Evolutionary conservation across 73 alveolate species (phyloP).

Genomic region (Blepharisma japonicum): DNA sequence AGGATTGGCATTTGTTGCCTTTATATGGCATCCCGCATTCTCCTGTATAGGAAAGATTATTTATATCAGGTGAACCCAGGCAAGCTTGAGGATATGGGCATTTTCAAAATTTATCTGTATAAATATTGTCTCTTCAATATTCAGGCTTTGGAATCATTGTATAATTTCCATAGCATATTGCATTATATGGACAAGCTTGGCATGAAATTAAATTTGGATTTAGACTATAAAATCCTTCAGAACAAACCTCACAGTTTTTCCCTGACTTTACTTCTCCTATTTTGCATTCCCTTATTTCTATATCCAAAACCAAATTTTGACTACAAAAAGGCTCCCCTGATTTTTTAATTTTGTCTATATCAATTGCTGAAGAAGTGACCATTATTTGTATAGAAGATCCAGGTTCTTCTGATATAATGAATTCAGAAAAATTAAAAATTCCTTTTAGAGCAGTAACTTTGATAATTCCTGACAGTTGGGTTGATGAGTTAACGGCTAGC

Average conservation of each 20-base stretch:
- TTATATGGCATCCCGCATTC: slow-evolving; percentile 55
- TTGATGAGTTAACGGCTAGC: neutral
- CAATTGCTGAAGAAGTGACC: neutral
- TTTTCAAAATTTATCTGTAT: slow-evolving; percentile 30
- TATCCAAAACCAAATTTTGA: neutral
- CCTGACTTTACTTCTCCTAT: neutral
- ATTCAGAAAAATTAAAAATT: neutral
- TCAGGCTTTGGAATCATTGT: slow-evolving; percentile 27
- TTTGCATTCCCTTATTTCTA: neutral
- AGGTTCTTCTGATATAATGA: neutral
- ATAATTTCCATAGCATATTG: slow-evolving; percentile 18
- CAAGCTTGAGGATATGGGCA: slow-evolving; percentile 50
- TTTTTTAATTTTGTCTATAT: too few species aligned
- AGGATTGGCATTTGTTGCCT: slow-evolving; percentile 64
- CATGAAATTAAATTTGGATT: neutral
- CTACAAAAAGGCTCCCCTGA: neutral
- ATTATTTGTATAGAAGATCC: neutral
- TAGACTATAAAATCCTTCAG: neutral
- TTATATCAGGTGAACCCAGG: slow-evolving; percentile 41
- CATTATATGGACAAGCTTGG: neutral
- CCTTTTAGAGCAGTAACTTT: slow-evolving; percentile 3
- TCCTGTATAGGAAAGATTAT: slow-evolving; percentile 46
- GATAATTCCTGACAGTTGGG: neutral
- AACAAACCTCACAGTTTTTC: neutral
- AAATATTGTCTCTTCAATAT: slow-evolving; percentile 9